phyloP scores from a whole-genome alignment of 441 rosid species.

The Cnidoscolus chayamansa region DNA sequence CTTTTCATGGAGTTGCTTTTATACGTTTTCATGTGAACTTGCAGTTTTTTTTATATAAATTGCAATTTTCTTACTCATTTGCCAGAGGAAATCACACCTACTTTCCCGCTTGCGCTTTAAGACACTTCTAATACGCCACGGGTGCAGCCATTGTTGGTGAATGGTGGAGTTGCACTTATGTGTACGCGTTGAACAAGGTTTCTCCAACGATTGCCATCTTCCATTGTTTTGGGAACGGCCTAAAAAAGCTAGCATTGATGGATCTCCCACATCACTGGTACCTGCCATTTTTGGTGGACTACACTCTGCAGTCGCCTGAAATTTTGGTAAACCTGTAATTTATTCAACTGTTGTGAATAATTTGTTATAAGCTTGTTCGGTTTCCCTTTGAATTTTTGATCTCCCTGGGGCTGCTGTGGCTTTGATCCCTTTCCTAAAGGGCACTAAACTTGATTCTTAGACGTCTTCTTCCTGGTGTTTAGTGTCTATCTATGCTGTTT shows the following conservation, averaged over 20 bases:
- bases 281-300: neutral
- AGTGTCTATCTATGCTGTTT: too few species aligned
- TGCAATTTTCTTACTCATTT: neutral
- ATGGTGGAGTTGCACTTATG: neutral
- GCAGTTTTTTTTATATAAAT: neutral
- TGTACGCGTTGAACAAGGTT: neutral
- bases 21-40: neutral
- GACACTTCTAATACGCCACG: neutral
- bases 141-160: neutral
- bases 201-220: neutral
- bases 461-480: too few species aligned
- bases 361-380: neutral
- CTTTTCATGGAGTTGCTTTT: neutral
- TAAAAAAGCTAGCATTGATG: neutral
- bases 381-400: neutral
- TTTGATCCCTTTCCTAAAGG: neutral
- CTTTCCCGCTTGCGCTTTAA: neutral
- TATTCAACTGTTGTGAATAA: neutral
- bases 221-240: neutral
- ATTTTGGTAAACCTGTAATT: conserved; percentile 11
- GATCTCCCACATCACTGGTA: neutral
- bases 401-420: neutral
- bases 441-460: too few species aligned
- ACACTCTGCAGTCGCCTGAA: neutral
- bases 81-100: conserved; percentile 3